Evolutionary conservation across 2,329 filamentous ascomycete species (phyloP), one percentile per base, ranked within the genome.

Genomic region (Penicillium sclerotiorum): DNA sequence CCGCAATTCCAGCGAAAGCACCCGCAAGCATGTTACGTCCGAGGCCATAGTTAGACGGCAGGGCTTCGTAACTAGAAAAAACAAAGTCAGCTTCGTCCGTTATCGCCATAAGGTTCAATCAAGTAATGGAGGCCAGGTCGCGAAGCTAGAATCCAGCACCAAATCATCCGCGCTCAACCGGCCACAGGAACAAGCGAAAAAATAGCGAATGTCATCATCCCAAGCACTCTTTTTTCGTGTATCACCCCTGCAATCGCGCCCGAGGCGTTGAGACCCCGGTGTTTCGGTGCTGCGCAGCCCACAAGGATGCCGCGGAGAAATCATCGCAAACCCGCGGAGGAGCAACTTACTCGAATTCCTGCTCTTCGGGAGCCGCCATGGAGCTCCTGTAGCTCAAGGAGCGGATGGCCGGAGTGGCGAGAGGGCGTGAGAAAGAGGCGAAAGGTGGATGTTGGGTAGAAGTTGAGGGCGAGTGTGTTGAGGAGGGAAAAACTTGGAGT

Each of bases 1-100:
- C 90, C 65, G 92, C 90, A 75, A 96, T 95, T 63, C 94, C 94
- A 52, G 94, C 94, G 75, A 97, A 96, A 61, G 94, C 94, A 71
- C 94, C 94, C 48, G 94, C 94, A 57, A 87, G 79, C 91, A 97
- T 96, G 75, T 97, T 99, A 71, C 94, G 90, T 59, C 88, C 77
- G 67, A 97, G 81, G 63, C 91, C 94, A 79, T 96, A 96, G 75
- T 96, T 95, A 59, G 92, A 89, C 57, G 93, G 92, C 50, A 99
- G 84, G 59, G 87, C 86, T 82, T 97, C 93, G 82, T 97, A 97
- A 76, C 84, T 87, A 68, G 56, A 40, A 45, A 40, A 20, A 25
- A 27, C 13, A 35, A 55, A 17, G 17, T 68, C 61, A 68, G 66
- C 50, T 44, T 45, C 7, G 21, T 17, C 21, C 45, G 52, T 32